Base-by-base conservation (phyloP, 2,329 filamentous ascomycete species). In the Amauroascus verrucosus region DNA sequence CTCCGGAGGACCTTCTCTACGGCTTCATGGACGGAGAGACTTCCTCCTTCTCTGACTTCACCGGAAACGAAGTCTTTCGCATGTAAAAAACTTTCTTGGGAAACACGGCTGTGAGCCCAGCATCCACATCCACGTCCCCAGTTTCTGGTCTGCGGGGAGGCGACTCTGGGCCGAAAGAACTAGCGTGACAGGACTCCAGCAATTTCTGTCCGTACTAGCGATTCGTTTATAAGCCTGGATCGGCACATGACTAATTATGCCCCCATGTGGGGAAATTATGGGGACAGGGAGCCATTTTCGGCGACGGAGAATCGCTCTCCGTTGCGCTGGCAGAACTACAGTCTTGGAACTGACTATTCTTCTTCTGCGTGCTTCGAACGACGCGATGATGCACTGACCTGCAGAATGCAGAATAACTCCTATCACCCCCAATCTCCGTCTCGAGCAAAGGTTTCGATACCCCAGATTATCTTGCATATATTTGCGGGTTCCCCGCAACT, bases 11-110 rank as follows among this genome's bases (percentile, higher is more conserved):
- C 30, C 47, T 59, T 20, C 53, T 59, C 9, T 59, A 59, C 26
- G 57, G 57, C 1, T 59, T 59, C 45, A 59, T 59, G 57, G 53
- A 59, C 49, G 57, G 52, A 41, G 52, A 58, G 32, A 55, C 52
- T 28, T 49, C 40, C 5, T 44, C 57, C 13, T 58, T 58, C 32
- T 26, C 54, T 13, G 57, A 58, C 26, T 55, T 58, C 44, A 52
- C 54, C 16, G 14, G 33, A 3, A 48, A 54, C 33, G 54, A 54
- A 30, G 51, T 45, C 26, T 58, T 58, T 35, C 52, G 45, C 16
- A 50, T 58, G 30, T 56, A 47, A n/a, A 24, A 24, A 2, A 5
- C 38, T n/a, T 41, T 41, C n/a, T 14, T 7, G 35, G 16, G 35
- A 38, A 5, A 38, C 5, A 16, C 16, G 13, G n/a, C 13, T 37